Conservation (phyloP, 2,329 filamentous ascomycete species). For the Paecilomyces variotii region DNA sequence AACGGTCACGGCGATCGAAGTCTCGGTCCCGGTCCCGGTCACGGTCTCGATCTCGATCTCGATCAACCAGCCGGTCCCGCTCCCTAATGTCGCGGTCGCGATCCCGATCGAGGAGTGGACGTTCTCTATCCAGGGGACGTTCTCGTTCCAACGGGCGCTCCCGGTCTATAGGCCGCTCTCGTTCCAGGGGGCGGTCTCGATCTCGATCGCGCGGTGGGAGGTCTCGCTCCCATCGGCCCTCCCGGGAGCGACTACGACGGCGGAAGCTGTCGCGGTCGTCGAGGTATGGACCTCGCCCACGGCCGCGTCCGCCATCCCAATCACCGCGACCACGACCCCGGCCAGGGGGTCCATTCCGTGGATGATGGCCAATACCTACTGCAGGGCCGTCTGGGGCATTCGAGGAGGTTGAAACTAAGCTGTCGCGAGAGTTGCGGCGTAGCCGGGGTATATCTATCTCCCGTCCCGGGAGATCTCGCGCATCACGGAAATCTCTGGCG, state of each 20-base stretch:
- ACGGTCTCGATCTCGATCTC: conserved; percentile 8
- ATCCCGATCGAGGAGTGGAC: conserved; percentile 20
- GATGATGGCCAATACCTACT: conserved; percentile 22
- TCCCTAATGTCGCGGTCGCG: conserved; percentile 26
- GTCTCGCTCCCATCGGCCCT: conserved; percentile 35
- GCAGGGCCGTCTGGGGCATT: conserved; percentile 29
- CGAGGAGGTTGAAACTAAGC: conserved; percentile 29
- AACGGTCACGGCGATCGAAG: conserved; percentile 26
- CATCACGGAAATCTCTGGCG: conserved; percentile 32
- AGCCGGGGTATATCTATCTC: conserved; percentile 33
- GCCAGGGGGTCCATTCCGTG: conserved; percentile 26
- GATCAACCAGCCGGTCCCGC: conserved; percentile 13
- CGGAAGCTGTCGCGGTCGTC: conserved; percentile 37
- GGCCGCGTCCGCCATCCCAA: conserved; percentile 36
- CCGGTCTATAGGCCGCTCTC: conserved; percentile 17
- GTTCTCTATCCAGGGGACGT: conserved; percentile 7
- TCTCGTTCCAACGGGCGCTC: conserved; percentile 21
- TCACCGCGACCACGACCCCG: conserved; percentile 37
- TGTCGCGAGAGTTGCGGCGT: conserved; percentile 38
- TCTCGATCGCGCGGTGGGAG: conserved; percentile 18
- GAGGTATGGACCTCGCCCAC: conserved; percentile 31
- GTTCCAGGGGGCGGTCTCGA: conserved; percentile 19
- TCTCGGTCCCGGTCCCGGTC: conserved; percentile 22
- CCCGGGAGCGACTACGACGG: conserved; percentile 37
- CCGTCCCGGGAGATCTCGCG: conserved; percentile 26